Evolutionary conservation across 2,329 filamentous ascomycete species (phyloP).

Genomic region (Cercospora nicotianae): DNA sequence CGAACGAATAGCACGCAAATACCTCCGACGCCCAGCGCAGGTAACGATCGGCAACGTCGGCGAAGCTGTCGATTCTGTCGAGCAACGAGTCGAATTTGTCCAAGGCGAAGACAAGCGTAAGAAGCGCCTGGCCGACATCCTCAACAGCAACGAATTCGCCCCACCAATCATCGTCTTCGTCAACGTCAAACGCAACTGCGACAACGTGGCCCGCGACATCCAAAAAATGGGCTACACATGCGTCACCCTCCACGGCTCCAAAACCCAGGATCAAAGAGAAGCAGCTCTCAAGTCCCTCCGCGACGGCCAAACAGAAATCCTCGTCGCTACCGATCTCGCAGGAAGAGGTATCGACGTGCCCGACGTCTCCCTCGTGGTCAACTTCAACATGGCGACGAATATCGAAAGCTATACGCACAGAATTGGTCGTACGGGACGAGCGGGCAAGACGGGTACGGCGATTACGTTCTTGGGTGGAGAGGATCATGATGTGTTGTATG

Average conservation of each 20-base stretch:
- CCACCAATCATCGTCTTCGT: constrained; percentile 98
- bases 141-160: constrained; percentile 74
- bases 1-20: constrained; percentile 95
- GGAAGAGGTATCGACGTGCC: constrained; percentile 97
- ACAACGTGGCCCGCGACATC: constrained; percentile 90
- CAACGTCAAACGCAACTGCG: constrained; percentile 99
- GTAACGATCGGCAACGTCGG: constrained; percentile 93
- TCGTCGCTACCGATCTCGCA: constrained; percentile 93
- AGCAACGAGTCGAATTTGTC: constrained; percentile 93
- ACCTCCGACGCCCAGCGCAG: constrained; percentile 86
- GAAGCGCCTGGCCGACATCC: constrained; percentile 89
- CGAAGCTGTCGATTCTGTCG: constrained; percentile 95
- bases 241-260: constrained; percentile 90
- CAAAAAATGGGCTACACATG: constrained; percentile 88
- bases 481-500: constrained; percentile 83
- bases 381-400: constrained; percentile 95
- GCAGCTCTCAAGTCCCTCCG: constrained; percentile 84
- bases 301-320: constrained; percentile 75
- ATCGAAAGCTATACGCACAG: constrained; percentile 97
- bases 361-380: constrained; percentile 90
- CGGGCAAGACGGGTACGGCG: constrained; percentile 91
- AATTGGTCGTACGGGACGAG: constrained; percentile 94
- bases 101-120: constrained; percentile 92
- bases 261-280: constrained; percentile 97
- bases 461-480: constrained; percentile 94